A percentile compares a stretch with the other conserved stretches of the same genome.
Evolutionary conservation across 805 yeast genomes (phyloP).

Genomic region (Starmerella powellii): DNA sequence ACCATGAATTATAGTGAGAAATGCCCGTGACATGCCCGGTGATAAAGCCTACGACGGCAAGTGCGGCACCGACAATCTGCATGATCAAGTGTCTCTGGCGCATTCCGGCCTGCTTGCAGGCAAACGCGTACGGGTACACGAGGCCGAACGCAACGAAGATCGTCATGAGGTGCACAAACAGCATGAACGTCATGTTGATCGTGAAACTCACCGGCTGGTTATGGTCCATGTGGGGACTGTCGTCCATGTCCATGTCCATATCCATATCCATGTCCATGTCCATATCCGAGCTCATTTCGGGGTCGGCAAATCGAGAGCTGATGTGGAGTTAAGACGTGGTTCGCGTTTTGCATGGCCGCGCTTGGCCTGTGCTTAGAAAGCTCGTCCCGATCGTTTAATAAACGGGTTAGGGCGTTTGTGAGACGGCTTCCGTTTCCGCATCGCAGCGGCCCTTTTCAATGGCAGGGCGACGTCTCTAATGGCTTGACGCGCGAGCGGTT

Average conservation of each 20-base stretch:
- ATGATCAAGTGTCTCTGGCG: constrained; percentile 30
- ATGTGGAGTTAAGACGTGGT: neutral
- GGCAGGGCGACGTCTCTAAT: no score
- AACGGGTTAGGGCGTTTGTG: no score
- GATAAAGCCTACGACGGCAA: constrained; percentile 31
- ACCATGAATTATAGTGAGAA: constrained; percentile 28
- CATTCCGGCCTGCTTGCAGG: constrained; percentile 31
- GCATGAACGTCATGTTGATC: constrained; percentile 15
- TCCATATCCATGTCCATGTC: constrained; percentile 9
- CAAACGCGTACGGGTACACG: constrained; percentile 33
- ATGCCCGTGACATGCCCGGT: constrained; percentile 31
- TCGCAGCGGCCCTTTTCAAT: no score
- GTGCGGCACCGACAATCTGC: constrained; percentile 28
- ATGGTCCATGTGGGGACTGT: constrained; percentile 13
- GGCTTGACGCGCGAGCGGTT: no score
- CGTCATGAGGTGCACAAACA: constrained; percentile 27
- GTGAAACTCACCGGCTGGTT: constrained; percentile 17
- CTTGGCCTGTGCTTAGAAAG: no score
- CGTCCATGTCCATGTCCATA: constrained; percentile 13
- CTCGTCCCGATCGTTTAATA: no score
- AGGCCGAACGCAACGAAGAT: constrained; percentile 32
- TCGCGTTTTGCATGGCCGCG: no score
- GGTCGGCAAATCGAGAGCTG: neutral
- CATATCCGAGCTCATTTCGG: constrained; percentile 4
- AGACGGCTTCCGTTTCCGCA: no score